Percentiles rank a stretch among this genome's conserved stretches.
These are phyloP conservation scores for Solanum megistacrolobum DNA, from an alignment of 257 asterid genomes.

Conservation along the genomic window DNA sequence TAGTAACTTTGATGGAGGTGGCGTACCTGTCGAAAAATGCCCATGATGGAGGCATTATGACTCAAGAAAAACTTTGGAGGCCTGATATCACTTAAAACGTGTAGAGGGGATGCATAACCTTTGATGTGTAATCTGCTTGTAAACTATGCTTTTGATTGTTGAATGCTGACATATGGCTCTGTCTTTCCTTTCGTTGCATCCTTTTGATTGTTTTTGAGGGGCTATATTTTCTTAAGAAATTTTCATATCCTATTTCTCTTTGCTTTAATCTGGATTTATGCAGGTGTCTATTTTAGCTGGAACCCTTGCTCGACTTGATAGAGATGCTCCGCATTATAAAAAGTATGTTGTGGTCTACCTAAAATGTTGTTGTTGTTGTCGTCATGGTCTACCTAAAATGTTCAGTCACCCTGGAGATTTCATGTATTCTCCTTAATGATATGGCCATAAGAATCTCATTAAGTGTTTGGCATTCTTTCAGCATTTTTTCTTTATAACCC, in stretches of 20 bases:
- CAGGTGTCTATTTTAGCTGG: conserved; percentile 99
- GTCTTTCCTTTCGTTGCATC: not conserved
- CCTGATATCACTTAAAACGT: not conserved
- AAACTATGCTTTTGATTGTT: not conserved
- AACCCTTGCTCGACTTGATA: conserved; percentile 95
- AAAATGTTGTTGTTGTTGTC: not conserved
- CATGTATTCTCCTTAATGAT: not conserved
- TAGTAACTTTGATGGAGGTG: not conserved
- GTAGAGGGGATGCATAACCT: not conserved
- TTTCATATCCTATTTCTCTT: not conserved
- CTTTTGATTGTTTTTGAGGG: not conserved
- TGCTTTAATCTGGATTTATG: conserved; percentile 5
- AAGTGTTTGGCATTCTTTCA: not conserved
- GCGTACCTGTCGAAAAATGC: not conserved
- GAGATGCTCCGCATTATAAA: conserved; percentile 94
- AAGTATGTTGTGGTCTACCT: conserved; percentile 41
- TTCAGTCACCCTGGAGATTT: not conserved
- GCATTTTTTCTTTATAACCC: not conserved
- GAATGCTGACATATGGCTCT: not conserved
- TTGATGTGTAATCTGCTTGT: not conserved
- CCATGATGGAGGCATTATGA: not conserved
- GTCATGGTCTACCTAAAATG: not conserved
- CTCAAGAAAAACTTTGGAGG: not conserved
- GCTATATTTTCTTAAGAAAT: not conserved
- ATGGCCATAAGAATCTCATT: not conserved